A percentile compares a stretch with the other conserved stretches of the same genome.
Conservation (phyloP, 352 stramenopile species). For the Aphanomyces invadans region DNA sequence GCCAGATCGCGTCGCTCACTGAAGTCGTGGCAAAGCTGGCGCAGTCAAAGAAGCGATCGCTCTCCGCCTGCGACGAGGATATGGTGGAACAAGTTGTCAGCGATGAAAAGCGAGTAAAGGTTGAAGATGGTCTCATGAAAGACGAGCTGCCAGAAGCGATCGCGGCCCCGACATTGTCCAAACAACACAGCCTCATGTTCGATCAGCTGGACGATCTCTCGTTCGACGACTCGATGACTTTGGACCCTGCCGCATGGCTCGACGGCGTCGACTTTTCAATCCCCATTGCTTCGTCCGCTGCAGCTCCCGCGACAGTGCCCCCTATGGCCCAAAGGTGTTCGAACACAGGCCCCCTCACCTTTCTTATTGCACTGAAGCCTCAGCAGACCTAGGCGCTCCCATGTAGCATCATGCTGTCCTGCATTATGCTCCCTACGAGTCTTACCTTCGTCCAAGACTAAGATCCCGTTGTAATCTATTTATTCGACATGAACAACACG, state of each 20-base stretch:
- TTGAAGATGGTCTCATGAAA: no score
- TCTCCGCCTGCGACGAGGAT: no score
- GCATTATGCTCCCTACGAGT: not conserved
- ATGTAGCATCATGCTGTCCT: not conserved
- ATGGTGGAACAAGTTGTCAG: no score
- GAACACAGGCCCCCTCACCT: not conserved
- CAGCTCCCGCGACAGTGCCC: not conserved
- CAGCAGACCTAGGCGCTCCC: not conserved
- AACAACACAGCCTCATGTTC: not conserved
- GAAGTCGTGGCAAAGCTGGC: constrained; percentile 10
- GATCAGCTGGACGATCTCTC: not conserved
- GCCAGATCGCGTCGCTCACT: constrained; percentile 15
- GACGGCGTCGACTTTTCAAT: not conserved
- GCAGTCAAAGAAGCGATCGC: no score
- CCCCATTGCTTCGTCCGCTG: not conserved
- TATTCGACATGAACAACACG: no score
- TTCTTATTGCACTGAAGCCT: not conserved
- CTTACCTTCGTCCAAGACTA: constrained; percentile 1
- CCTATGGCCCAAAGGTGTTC: not conserved
- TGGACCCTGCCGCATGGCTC: not conserved
- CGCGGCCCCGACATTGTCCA: not conserved
- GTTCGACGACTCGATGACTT: not conserved
- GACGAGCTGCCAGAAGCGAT: not conserved
- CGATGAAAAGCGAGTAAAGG: no score
- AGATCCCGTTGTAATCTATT: not conserved